Evolutionary conservation across 345 rosid genomes (phyloP).

Genomic region (Eucalyptus sideroxylon): DNA sequence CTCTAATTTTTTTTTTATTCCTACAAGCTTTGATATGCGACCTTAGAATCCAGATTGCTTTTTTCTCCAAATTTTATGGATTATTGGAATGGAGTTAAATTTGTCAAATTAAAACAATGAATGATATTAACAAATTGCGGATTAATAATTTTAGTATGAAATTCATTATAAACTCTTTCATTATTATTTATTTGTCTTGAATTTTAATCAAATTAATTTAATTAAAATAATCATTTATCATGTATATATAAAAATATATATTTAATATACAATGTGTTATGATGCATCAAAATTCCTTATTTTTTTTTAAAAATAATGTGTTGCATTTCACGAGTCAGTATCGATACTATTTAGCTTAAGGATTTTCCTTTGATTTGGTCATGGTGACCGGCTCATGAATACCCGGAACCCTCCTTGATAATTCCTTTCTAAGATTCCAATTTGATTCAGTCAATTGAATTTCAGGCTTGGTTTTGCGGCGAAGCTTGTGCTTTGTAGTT

Average conservation of each 20-base stretch:
- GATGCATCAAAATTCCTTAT: fast-evolving
- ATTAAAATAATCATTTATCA: no score
- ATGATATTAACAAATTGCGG: fast-evolving
- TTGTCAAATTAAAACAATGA: no score
- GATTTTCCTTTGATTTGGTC: background rate
- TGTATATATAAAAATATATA: no score
- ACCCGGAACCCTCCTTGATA: background rate
- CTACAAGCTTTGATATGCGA: no score
- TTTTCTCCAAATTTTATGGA: no score
- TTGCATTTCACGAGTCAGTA: fast-evolving
- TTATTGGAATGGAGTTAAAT: fast-evolving
- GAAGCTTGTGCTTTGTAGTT: background rate
- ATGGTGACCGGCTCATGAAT: fast-evolving
- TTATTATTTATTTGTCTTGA: no score
- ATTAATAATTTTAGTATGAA: no score
- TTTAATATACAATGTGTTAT: no score
- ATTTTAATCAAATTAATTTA: no score
- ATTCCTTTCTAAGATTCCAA: background rate
- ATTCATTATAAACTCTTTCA: no score
- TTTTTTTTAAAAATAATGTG: fast-evolving
- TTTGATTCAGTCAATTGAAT: background rate
- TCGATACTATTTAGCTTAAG: background rate
- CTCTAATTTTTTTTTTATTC: no score
- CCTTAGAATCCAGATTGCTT: no score
- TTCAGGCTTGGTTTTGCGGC: fast-evolving